phyloP scores from a whole-genome alignment of 2,329 filamentous ascomycete species.

The Pseudogymnoascus sp. region DNA sequence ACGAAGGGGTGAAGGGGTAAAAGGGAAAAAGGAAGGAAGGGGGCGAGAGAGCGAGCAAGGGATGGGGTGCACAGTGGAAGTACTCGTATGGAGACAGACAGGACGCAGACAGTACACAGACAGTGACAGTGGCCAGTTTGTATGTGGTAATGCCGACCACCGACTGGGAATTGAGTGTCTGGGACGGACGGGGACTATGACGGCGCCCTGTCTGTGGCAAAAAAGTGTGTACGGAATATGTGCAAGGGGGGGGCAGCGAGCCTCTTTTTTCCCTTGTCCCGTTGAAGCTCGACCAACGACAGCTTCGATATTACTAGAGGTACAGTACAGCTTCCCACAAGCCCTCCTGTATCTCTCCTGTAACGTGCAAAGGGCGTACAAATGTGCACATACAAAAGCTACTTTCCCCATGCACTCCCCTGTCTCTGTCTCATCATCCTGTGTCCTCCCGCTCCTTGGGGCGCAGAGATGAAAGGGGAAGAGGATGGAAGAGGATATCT shows the following conservation, averaged over 20 bases:
- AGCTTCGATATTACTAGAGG: neutral
- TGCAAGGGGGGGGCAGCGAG: neutral
- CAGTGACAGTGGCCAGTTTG: neutral
- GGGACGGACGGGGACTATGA: neutral
- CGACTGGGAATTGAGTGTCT: neutral
- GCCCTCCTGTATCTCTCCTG: neutral
- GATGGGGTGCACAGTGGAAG: too few relatives aligned
- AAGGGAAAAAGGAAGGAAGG: neutral
- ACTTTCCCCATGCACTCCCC: neutral
- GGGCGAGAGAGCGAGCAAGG: too few relatives aligned
- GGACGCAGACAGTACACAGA: too few relatives aligned
- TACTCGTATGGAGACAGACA: too few relatives aligned
- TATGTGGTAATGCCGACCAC: neutral
- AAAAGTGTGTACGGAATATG: neutral
- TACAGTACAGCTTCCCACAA: neutral
- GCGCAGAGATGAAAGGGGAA: neutral
- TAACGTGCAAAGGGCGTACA: neutral
- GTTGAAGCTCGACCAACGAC: neutral
- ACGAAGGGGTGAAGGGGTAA: neutral
- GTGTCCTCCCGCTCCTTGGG: neutral
- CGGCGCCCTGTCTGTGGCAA: neutral
- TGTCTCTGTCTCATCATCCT: conserved; percentile 4
- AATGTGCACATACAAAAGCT: neutral
- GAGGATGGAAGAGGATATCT: neutral
- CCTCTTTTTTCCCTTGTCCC: neutral